phyloP scores from a whole-genome alignment of 1,284 basidiomycete species.

The Ceraceosorus guamensis region DNA sequence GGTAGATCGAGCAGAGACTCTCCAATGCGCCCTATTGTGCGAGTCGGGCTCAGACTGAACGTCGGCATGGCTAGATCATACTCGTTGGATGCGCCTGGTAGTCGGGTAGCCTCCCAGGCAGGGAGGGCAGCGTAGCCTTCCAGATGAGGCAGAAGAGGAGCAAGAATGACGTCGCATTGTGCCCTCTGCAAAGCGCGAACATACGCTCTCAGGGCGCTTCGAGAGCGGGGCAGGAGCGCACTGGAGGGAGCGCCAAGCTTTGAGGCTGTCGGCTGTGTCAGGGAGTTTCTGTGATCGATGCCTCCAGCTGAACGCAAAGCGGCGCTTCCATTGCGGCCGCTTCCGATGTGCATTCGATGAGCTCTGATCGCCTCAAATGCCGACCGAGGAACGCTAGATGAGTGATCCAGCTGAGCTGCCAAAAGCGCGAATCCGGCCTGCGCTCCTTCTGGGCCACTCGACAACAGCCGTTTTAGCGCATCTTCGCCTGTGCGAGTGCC shows the following conservation, averaged over 20 bases:
- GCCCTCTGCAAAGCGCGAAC: constrained; percentile 67
- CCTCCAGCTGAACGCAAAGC: background rate
- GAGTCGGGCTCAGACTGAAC: constrained; percentile 85
- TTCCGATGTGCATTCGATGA: background rate
- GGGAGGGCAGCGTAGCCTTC: constrained; percentile 63
- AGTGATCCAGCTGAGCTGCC: background rate
- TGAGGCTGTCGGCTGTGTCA: too few relatives aligned
- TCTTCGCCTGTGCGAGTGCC: background rate
- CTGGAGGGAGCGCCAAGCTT: constrained; percentile 10
- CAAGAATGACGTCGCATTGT: constrained; percentile 72
- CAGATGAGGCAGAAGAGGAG: constrained; percentile 72
- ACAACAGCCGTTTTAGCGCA: background rate
- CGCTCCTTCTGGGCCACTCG: constrained; percentile 6
- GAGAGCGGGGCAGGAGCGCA: constrained; percentile 58
- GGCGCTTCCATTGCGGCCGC: background rate
- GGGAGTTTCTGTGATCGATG: too few relatives aligned
- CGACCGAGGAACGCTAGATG: background rate
- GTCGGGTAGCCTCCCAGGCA: constrained; percentile 57
- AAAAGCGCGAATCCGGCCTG: constrained; percentile 7
- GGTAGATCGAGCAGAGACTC: constrained; percentile 90
- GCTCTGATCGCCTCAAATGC: background rate
- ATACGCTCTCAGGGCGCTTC: constrained; percentile 60
- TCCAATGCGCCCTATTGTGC: constrained; percentile 76
- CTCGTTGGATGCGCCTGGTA: constrained; percentile 30
- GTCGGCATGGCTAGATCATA: constrained; percentile 76